Base-by-base conservation (phyloP, 305 asterid genomes). In the Fraxinus dipetala region DNA sequence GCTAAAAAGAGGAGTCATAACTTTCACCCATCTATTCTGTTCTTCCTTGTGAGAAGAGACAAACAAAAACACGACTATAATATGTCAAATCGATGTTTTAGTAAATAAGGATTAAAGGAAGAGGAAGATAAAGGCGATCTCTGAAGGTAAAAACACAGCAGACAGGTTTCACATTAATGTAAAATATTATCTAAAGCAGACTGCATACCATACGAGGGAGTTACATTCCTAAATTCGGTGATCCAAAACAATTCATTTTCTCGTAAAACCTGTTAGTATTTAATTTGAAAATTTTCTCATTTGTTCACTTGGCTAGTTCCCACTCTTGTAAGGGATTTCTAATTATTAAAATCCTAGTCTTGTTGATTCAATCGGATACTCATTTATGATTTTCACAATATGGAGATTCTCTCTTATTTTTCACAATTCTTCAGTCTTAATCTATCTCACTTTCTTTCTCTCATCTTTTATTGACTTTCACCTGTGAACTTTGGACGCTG, bases 1-100 rank as follows among this genome's bases (percentile, higher is more conserved):
- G 76, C 81, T 76, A n/a, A 56, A 77, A 84, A 81, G 83, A 78
- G 84, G 26, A 80, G 36, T 67, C 87, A 80, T 45, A 75, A 83
- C 80, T 69, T 77, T 32, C 48, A 72, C 26, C 76, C 28, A 31
- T 72, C 45, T 28, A 32, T 28, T 69, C 36, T 28, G 74, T 59
- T 59, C 16, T 67, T 67, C 74, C 34, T 30, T 30, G 31, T 30
- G 40, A 72, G 45, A 40, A 72, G 45, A 72, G 45, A 16, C 26
- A 30, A 72, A 67, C 74, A n/a, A 72, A 72, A 32, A 34, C 11
- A 34, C 45, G 34, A 72, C 14, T 72, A n/a, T 72, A 72, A 32
- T 34, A 32, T 6, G 76, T 72, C 48, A 72, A 2, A n/a, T 32
- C 3, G 6, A 72, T 72, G 48, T 16, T 34, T 31, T 72, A 34